phyloP scores from a whole-genome alignment of 306 rosid genomes.

The Urtica urens region DNA sequence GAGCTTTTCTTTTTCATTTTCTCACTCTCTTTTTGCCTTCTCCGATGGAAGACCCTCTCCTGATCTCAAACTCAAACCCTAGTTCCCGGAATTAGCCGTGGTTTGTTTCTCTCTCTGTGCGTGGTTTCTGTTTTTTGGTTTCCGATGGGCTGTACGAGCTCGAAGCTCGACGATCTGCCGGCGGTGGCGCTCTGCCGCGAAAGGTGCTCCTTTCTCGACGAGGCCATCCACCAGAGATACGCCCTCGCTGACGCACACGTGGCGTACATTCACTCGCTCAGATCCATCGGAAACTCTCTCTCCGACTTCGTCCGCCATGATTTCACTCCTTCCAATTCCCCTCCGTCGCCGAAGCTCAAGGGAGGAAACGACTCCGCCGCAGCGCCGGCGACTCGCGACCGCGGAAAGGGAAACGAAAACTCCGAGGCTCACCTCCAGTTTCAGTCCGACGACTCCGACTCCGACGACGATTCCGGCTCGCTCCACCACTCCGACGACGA shows the following conservation, averaged over 20 bases:
- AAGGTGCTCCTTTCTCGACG: conserved; percentile 52
- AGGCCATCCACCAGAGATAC: conserved; percentile 69
- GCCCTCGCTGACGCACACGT: conserved; percentile 65
- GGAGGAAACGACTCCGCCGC: conserved; percentile 44
- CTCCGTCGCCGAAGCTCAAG: conserved; percentile 26
- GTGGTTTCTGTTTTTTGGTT: neutral
- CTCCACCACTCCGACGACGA: conserved; percentile 22
- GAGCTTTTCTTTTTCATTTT: conserved; percentile 30
- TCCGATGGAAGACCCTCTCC: conserved; percentile 5
- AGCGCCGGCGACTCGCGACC: neutral
- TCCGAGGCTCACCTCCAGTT: conserved; percentile 73
- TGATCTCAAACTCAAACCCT: conserved; percentile 10
- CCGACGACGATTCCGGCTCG: conserved; percentile 25
- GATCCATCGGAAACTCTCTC: conserved; percentile 47
- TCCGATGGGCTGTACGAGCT: conserved; percentile 74
- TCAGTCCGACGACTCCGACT: conserved; percentile 47
- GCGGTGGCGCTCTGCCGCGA: conserved; percentile 89
- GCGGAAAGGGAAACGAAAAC: conserved; percentile 20
- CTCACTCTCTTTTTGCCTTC: neutral
- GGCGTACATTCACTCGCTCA: conserved; percentile 61
- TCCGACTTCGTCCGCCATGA: conserved; percentile 44
- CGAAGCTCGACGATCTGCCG: conserved; percentile 84
- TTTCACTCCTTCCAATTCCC: conserved; percentile 13
- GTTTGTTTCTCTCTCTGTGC: neutral
- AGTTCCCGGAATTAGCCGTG: neutral